phyloP scores from a whole-genome alignment of 139 green algal genomes.

The Coelastrella sp. region DNA sequence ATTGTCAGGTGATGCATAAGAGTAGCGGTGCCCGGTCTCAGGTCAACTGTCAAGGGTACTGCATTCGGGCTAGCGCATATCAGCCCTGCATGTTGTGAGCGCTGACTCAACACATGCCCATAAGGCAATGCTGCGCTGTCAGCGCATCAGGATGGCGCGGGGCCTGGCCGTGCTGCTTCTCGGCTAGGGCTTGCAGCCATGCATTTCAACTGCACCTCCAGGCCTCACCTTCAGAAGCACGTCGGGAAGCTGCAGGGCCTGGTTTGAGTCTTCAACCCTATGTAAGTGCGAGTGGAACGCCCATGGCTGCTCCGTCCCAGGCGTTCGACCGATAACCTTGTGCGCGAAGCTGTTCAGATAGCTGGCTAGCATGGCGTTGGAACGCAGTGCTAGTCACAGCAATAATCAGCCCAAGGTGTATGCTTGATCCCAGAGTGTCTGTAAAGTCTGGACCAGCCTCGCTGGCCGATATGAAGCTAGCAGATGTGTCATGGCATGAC shows the following conservation, averaged over 20 bases:
- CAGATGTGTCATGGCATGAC: too few relatives aligned
- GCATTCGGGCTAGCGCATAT: not conserved
- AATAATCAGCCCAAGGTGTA: too few relatives aligned
- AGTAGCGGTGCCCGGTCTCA: not conserved
- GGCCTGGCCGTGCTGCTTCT: too few relatives aligned
- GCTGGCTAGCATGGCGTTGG: not conserved
- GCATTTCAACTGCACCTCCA: not conserved
- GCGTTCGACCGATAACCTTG: not conserved
- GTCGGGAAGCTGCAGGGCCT: constrained; percentile 1
- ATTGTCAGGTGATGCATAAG: not conserved
- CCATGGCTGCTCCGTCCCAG: not conserved
- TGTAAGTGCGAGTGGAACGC: not conserved
- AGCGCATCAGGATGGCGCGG: too few relatives aligned
- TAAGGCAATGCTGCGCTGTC: too few relatives aligned
- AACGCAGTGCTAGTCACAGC: too few relatives aligned
- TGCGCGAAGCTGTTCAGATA: too few relatives aligned
- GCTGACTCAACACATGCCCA: too few relatives aligned
- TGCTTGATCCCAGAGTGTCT: too few relatives aligned
- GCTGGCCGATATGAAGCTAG: too few relatives aligned
- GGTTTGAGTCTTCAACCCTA: not conserved
- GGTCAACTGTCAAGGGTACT: not conserved
- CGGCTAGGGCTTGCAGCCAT: not conserved
- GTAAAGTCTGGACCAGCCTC: too few relatives aligned
- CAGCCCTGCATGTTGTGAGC: too few relatives aligned
- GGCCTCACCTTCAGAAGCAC: constrained; percentile 24